phyloP scores from a whole-genome alignment of 257 asterid species.

The Solanum phureja region DNA sequence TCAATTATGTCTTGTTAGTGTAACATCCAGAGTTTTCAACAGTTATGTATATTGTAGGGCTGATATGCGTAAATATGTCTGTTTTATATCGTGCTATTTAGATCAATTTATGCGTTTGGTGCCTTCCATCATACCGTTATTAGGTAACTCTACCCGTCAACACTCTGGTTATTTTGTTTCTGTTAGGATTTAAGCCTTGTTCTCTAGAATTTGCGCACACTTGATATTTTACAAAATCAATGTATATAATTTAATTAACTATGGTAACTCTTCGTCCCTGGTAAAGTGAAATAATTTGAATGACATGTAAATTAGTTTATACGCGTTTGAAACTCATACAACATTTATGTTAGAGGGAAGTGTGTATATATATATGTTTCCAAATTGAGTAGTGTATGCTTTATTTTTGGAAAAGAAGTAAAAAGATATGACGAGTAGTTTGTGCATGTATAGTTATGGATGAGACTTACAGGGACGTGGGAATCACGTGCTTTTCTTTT shows the following conservation, averaged over 20 bases:
- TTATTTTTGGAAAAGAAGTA: too few species aligned
- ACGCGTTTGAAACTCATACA: too few species aligned
- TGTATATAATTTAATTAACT: too few species aligned
- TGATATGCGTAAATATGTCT: background rate
- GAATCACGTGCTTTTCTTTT: slow-evolving; percentile 15
- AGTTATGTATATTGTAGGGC: background rate
- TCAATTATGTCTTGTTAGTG: background rate
- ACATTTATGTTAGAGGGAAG: too few species aligned
- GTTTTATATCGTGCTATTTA: fast-evolving
- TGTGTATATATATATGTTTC: too few species aligned
- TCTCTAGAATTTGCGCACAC: background rate
- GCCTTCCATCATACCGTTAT: background rate
- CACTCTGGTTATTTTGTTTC: background rate
- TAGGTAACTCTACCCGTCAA: background rate
- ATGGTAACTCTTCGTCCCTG: background rate
- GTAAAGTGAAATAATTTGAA: background rate
- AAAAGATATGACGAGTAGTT: background rate
- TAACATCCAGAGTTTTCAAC: background rate
- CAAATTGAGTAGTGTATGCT: too few species aligned
- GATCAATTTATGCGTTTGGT: background rate
- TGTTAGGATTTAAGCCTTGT: background rate
- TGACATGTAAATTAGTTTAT: background rate
- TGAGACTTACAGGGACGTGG: slow-evolving; percentile 8
- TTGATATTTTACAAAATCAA: background rate
- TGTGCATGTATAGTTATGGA: background rate